phyloP scores from a whole-genome alignment of 2,329 filamentous ascomycete species.

The Chlorencoelia australis region DNA sequence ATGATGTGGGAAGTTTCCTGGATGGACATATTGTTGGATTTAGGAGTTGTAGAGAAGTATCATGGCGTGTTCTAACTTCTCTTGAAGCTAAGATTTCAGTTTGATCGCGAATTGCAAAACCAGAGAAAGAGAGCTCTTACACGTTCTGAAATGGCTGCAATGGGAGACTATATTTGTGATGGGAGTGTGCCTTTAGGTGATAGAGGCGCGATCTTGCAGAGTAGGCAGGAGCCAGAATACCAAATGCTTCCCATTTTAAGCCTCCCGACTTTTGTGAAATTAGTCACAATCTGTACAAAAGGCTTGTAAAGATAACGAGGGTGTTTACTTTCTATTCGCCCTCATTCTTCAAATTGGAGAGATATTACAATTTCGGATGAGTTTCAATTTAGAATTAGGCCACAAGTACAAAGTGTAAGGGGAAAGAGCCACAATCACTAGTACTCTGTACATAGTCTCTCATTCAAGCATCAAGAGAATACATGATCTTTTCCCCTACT shows the following conservation, averaged over 20 bases:
- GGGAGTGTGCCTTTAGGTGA: not conserved
- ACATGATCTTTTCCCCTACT: too few relatives aligned
- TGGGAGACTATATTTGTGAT: not conserved
- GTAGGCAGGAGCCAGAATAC: not conserved
- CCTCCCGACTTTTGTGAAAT: not conserved
- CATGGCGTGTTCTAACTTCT: not conserved
- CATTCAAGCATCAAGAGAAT: too few relatives aligned
- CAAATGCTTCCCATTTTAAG: not conserved
- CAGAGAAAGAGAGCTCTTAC: not conserved
- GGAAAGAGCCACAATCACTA: too few relatives aligned
- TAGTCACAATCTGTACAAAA: not conserved
- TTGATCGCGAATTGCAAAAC: not conserved
- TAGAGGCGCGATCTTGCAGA: not conserved
- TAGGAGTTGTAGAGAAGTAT: too few relatives aligned
- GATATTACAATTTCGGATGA: not conserved
- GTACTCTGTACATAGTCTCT: too few relatives aligned
- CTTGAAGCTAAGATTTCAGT: not conserved
- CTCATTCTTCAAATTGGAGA: not conserved
- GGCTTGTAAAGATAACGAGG: not conserved
- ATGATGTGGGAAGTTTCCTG: not conserved
- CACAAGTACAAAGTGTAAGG: too few relatives aligned
- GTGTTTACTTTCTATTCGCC: not conserved
- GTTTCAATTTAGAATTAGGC: not conserved
- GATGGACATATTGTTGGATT: too few relatives aligned
- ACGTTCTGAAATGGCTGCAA: not conserved